Evolutionary conservation across 495 filamentous ascomycete species (phyloP).

Genomic region (Neurospora cerealis): DNA sequence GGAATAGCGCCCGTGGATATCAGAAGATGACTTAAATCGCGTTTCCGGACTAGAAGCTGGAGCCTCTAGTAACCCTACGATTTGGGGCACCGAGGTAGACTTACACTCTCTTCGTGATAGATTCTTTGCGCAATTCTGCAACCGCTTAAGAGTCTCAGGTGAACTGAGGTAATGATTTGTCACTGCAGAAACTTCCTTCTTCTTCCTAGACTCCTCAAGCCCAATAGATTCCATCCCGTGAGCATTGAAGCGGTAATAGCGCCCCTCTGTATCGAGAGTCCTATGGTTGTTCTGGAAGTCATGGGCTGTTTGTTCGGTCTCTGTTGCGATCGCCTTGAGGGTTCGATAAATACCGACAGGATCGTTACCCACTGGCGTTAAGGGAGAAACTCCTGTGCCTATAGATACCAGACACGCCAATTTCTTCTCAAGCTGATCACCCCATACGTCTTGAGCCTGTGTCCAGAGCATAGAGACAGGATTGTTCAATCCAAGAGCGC

Average conservation of each 20-base stretch:
- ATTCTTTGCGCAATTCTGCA: too few species aligned
- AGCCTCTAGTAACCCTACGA: too few species aligned
- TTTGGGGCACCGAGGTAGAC: too few species aligned
- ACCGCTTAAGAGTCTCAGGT: too few species aligned
- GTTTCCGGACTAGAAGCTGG: too few species aligned
- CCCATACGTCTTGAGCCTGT: conserved; percentile 33
- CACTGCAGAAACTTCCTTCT: conserved; percentile 26
- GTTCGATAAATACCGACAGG: too few species aligned
- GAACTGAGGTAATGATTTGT: conserved; percentile 9
- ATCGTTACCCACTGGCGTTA: conserved; percentile 18
- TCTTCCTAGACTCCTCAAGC: conserved; percentile 30
- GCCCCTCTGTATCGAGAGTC: conserved; percentile 22
- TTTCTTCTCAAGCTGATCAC: conserved; percentile 21
- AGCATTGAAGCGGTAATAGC: conserved; percentile 40
- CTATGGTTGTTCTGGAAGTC: conserved; percentile 30
- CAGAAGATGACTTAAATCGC: too few species aligned
- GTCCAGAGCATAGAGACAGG: conserved; percentile 17
- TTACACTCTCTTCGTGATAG: too few species aligned
- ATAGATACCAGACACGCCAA: conserved; percentile 38
- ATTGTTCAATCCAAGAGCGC: conserved; percentile 34
- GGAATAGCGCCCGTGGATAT: too few species aligned
- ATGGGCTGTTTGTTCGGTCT: conserved; percentile 32
- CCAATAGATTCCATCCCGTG: conserved; percentile 33
- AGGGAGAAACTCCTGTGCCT: conserved; percentile 27
- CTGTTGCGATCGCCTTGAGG: conserved; percentile 15